Percentiles rank a stretch among this genome's conserved stretches.
phyloP scores from a whole-genome alignment of 208 protist genomes.

The Wallacemonas collosoma region DNA sequence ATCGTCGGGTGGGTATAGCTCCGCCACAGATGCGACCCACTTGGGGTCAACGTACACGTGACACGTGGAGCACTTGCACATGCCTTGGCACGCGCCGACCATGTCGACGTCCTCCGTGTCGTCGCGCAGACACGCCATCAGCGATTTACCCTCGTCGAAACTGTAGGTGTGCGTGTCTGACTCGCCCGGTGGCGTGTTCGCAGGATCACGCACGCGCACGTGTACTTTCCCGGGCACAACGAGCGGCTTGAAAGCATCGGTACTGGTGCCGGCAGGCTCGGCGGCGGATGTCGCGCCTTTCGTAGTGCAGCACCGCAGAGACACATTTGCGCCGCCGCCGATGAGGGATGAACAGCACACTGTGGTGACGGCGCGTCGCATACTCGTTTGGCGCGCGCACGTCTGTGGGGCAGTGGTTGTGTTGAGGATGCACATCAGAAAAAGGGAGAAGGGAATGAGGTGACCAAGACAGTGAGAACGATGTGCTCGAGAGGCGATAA shows the following conservation, averaged over 20 bases:
- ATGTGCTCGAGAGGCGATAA: too few species aligned
- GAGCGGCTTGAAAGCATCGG: not conserved
- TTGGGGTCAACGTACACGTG: not conserved
- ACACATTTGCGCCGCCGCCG: too few species aligned
- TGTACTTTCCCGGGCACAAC: slow-evolving; percentile 1
- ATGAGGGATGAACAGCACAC: too few species aligned
- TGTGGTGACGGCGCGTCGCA: too few species aligned
- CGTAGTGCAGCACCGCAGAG: too few species aligned
- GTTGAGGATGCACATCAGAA: too few species aligned
- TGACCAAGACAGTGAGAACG: too few species aligned
- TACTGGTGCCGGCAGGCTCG: too few species aligned
- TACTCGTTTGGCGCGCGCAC: too few species aligned
- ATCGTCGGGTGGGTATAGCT: slow-evolving; percentile 66
- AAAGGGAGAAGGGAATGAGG: too few species aligned
- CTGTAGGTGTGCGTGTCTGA: not conserved
- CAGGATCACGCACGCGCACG: not conserved
- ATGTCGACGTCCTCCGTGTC: slow-evolving; percentile 7
- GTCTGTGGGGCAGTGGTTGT: too few species aligned
- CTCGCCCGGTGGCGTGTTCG: not conserved
- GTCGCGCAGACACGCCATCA: slow-evolving; percentile 90
- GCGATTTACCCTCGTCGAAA: slow-evolving; percentile 44
- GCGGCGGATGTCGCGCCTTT: too few species aligned
- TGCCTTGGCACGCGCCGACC: not conserved
- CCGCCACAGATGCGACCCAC: slow-evolving; percentile 48
- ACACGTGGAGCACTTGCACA: slow-evolving; percentile 5